Evolutionary conservation across 352 stramenopile species (phyloP), one percentile per base, ranked within the genome.

Genomic region (Phytophthora sansomeana): DNA sequence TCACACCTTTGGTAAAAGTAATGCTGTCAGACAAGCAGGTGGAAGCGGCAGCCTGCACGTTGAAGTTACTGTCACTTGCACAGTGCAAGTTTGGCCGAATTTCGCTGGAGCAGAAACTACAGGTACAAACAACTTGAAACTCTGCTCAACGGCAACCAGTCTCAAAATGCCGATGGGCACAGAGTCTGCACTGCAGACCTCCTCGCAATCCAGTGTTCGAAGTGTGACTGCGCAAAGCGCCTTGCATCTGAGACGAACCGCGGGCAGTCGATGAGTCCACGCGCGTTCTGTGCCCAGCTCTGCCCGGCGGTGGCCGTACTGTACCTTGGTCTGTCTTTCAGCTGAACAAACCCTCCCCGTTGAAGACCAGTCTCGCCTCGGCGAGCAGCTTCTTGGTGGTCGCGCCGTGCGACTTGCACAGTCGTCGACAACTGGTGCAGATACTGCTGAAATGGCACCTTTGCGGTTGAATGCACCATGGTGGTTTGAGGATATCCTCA

Each of bases 191-290:
- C 17, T 30, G 36, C n/a, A n/a, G n/a, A n/a, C n/a, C n/a, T n/a
- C 21, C 29, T 58, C 19, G 24, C 17, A 58, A 57, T 50, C 57
- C 46, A 65, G 36, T 14, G 29, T 41, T 52, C 29, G 38, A 44
- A 26, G 32, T 32, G 17, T 43, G 58, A 50, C 43, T 61, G 58
- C 39, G 51, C 41, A 53, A 60, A 67, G 47, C 26, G 42, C 54
- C 17, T 38, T 32, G 32, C 48, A 56, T 56, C 48, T 67, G 59
- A 67, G 59, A 62, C 59, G 59, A 67, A 65, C 39, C 52, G 35
- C 16, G 21, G 11, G 24, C 16, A 38, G 42, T 52, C 32, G 4
- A 19, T 16, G n/a, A n/a, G 29, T 57, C 35, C 46, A 16, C 16
- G 56, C 24, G 41, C 30, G 42, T 57, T 63, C 56, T 63, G n/a